Evolutionary conservation across 2,329 filamentous ascomycete species (phyloP).

Genomic region (Aspergillus floridensis): DNA sequence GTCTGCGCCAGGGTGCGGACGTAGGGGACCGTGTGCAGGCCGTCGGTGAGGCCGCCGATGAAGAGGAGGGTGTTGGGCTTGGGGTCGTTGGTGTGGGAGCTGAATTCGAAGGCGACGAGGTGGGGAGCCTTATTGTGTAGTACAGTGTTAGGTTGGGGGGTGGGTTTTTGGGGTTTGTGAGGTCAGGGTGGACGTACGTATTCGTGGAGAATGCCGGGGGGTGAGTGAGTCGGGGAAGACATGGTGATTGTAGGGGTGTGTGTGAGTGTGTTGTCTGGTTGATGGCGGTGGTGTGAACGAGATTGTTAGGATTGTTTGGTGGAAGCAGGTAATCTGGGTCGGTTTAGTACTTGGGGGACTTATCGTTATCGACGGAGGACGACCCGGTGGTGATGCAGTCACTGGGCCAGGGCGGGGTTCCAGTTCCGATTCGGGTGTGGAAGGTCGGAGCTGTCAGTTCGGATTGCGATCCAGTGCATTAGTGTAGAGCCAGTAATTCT

Average conservation of each 20-base stretch:
- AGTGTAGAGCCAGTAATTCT: too few relatives aligned
- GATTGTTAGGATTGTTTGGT: background rate
- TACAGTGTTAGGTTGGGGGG: background rate
- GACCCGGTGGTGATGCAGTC: background rate
- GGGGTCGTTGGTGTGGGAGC: conserved; percentile 18
- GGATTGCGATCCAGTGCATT: background rate
- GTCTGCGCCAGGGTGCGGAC: conserved; percentile 49
- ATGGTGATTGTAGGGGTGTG: background rate
- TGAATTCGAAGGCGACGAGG: conserved; percentile 44
- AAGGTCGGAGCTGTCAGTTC: background rate
- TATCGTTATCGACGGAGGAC: background rate
- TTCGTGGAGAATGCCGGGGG: conserved; percentile 36
- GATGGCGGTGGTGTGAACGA: background rate
- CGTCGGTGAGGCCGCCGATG: conserved; percentile 59
- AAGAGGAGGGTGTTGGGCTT: conserved; percentile 55
- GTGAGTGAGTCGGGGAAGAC: conserved; percentile 19
- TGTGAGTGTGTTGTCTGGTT: background rate
- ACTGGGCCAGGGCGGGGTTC: too few relatives aligned
- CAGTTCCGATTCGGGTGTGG: too few relatives aligned
- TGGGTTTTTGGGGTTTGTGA: background rate
- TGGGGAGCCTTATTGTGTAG: conserved; percentile 34
- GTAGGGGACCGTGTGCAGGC: conserved; percentile 55
- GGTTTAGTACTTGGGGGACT: background rate
- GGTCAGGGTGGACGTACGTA: conserved; percentile 28
- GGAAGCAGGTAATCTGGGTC: background rate